Percentiles rank a stretch among this genome's conserved stretches.
Evolutionary conservation across 176 grass and related monocot genomes (phyloP).

Genomic region (Saccharum officinarum): DNA sequence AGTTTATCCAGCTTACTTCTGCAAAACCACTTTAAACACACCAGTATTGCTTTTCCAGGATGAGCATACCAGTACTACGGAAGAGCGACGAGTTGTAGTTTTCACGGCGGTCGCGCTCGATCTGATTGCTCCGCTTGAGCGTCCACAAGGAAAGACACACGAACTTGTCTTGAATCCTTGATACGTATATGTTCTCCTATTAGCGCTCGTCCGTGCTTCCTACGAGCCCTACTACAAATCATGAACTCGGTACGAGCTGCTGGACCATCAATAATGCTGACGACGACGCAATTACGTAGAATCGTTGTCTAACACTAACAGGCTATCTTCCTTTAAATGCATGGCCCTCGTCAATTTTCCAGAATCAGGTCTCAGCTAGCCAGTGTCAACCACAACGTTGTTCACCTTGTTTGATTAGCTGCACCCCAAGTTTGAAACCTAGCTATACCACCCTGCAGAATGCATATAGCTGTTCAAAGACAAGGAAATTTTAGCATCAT

Average conservation of each 20-base stretch:
- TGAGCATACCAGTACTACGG: not conserved
- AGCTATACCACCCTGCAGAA: no score
- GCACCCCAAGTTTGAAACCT: no score
- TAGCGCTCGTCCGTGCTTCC: not conserved
- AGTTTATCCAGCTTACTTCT: no score
- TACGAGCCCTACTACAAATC: not conserved
- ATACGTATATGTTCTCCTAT: not conserved
- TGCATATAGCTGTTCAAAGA: no score
- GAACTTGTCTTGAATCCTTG: conserved; percentile 11
- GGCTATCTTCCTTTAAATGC: no score
- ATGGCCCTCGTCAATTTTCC: no score
- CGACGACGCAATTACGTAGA: not conserved
- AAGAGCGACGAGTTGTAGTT: conserved; percentile 9
- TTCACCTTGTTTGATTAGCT: no score
- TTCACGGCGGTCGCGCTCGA: conserved; percentile 15
- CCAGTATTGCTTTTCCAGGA: no score
- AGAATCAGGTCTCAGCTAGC: no score
- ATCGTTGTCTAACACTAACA: not conserved
- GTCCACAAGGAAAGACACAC: conserved; percentile 10
- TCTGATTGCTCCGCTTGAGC: conserved; percentile 28
- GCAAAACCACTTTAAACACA: no score
- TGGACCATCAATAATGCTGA: conserved; percentile 26
- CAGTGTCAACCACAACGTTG: no score
- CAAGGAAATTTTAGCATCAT: no score
- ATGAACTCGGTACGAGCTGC: not conserved